phyloP scores from a whole-genome alignment of 106 monocot genomes.

The Dendrobium huoshanense region DNA sequence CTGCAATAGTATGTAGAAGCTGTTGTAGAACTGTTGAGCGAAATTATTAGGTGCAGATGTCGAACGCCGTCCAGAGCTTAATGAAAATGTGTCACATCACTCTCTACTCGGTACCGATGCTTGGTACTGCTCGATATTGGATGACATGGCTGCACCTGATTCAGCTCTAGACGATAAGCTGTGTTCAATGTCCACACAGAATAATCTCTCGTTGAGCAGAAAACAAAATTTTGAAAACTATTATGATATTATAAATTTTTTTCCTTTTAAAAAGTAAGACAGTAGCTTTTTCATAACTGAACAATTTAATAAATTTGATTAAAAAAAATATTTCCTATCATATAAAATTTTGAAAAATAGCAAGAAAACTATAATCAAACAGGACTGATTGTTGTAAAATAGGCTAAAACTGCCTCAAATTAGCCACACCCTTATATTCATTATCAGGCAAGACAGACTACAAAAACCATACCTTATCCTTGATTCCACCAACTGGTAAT shows the following conservation, averaged over 20 bases:
- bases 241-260: neutral
- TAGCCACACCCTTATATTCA: neutral
- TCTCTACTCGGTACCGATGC: no score
- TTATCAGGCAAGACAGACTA: neutral
- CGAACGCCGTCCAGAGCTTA: no score
- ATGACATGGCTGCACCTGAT: no score
- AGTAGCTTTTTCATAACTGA: neutral
- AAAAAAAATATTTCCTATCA: neutral
- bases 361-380: neutral
- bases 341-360: neutral
- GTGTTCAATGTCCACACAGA: no score
- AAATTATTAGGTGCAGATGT: neutral
- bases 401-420: no score
- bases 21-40: no score
- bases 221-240: neutral
- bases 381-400: neutral
- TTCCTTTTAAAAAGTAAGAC: neutral
- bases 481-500: conserved; percentile 91
- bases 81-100: no score
- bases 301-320: neutral
- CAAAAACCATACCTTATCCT: conserved; percentile 67
- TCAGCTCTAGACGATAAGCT: no score
- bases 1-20: neutral
- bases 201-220: no score
- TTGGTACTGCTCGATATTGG: no score